Evolutionary conservation across 225 moss, liverwort and hornwort species (phyloP).

Genomic region (Sphagnum tenellum): DNA sequence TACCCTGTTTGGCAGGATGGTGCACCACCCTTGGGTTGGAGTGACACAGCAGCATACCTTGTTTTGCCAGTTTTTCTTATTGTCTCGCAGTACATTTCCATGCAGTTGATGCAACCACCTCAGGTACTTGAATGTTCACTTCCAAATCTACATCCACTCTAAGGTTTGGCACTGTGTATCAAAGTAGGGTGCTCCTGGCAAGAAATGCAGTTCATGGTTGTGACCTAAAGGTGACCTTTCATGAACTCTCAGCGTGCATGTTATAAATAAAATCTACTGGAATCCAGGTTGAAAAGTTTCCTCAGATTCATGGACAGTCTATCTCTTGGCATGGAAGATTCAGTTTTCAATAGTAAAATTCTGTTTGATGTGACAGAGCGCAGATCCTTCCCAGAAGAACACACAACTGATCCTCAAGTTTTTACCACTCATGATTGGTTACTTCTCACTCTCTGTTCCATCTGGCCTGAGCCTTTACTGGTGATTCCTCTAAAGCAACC

Average conservation of each 20-base stretch:
- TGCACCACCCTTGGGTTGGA: slow-evolving; percentile 82
- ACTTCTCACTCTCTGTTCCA: slow-evolving; percentile 90
- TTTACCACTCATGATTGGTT: slow-evolving; percentile 96
- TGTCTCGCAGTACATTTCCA: slow-evolving; percentile 78
- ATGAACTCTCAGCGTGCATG: too few relatives aligned
- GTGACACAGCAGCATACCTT: slow-evolving; percentile 67
- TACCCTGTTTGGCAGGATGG: slow-evolving; percentile 36
- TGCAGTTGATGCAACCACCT: slow-evolving; percentile 99
- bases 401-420: slow-evolving; percentile 83
- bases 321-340: too few relatives aligned
- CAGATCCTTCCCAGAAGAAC: slow-evolving; percentile 71
- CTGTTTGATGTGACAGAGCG: slow-evolving; percentile 21
- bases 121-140: slow-evolving; percentile 16
- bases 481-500: slow-evolving; percentile 18
- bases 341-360: too few relatives aligned
- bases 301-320: too few relatives aligned
- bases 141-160: not conserved
- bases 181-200: too few relatives aligned
- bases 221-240: too few relatives aligned
- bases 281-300: too few relatives aligned
- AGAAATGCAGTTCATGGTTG: too few relatives aligned
- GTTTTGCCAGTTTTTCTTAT: slow-evolving; percentile 79
- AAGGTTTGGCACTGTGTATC: too few relatives aligned
- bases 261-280: too few relatives aligned
- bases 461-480: slow-evolving; percentile 95